Evolutionary conservation across 108 stramenopile species (phyloP), one percentile per base, ranked within the genome.

Genomic region (Nitzschia sp.): DNA sequence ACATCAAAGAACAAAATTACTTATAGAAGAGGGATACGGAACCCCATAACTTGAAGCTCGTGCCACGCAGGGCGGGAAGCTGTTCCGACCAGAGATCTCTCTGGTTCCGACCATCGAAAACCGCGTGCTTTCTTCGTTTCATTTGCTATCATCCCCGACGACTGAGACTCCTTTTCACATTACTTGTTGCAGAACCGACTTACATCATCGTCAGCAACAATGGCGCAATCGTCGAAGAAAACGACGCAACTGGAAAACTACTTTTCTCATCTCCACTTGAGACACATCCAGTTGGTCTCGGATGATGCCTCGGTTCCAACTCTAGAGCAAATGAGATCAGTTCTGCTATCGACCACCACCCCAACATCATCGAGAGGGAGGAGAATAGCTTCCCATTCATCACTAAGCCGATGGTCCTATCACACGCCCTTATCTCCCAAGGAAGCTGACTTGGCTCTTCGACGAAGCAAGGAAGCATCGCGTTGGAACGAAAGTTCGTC

Each of bases 301-400:
- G 48, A 50, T 22, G 48, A 50, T 22, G 48, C 48, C 4, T 50
- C 48, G 19, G 21, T 50, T n/a, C 48, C 48, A 16, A 50, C 48
- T 50, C 13, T 4, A 50, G 48, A 8, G 4, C 48, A 50, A 50
- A 50, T 50, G 48, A 50, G 48, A 22, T n/a, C 16, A 21, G 48
- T n/a, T 4, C 21, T 19, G 19, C 9, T 8, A 50, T 8, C 16
- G 19, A 5, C 48, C n/a, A n/a, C n/a, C n/a, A n/a, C n/a, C n/a
- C n/a, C n/a, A 21, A 21, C 48, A 4, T 41, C 38, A 41, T 41
- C 13, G 6, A 41, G 9, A 9, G 19, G 48, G 19, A 8, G 48
- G 19, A 22, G 48, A 22, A 50, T 8, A 6, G 38, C 6, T 6
- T 6, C 9, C 38, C 38, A 6, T n/a, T 50, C 19, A 50, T 50